Evolutionary conservation across 768 basidiomycete genomes (phyloP).

Genomic region (Pulveroboletus ravenelii): DNA sequence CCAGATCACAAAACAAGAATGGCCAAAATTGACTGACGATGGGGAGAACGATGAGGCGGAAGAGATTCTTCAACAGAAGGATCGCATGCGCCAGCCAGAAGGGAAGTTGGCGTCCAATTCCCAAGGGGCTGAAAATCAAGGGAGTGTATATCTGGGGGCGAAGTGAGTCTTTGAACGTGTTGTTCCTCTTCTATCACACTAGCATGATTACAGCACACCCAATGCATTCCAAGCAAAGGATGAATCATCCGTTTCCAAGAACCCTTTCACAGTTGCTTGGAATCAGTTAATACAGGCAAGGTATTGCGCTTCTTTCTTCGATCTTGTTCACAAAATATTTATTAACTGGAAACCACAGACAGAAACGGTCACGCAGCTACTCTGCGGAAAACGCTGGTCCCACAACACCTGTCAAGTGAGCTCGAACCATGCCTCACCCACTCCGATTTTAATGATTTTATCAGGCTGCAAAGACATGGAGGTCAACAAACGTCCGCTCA

Average conservation of each 20-base stretch:
- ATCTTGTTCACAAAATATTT: neutral
- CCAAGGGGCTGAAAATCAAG: neutral
- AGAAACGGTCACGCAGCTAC: conserved; percentile 23
- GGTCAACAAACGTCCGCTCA: neutral
- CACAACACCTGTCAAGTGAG: conserved; percentile 24
- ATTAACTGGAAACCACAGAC: conserved; percentile 9
- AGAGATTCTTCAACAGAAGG: conserved; percentile 11
- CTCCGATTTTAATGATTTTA: neutral
- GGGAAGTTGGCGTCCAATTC: neutral
- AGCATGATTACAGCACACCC: neutral
- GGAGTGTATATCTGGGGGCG: neutral
- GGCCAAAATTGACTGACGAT: conserved; percentile 8
- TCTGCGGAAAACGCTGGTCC: conserved; percentile 11
- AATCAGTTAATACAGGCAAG: conserved; percentile 14
- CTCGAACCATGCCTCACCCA: neutral
- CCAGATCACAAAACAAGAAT: conserved; percentile 24
- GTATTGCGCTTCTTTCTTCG: neutral
- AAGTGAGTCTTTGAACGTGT: neutral
- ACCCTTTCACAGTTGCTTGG: conserved; percentile 23
- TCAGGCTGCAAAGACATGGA: conserved; percentile 7
- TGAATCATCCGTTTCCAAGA: neutral
- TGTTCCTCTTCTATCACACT: neutral
- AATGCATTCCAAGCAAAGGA: neutral
- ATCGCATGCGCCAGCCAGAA: neutral
- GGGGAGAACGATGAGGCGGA: conserved; percentile 14